phyloP scores from a whole-genome alignment of 352 stramenopile genomes.

The Phytopythium litorale region DNA sequence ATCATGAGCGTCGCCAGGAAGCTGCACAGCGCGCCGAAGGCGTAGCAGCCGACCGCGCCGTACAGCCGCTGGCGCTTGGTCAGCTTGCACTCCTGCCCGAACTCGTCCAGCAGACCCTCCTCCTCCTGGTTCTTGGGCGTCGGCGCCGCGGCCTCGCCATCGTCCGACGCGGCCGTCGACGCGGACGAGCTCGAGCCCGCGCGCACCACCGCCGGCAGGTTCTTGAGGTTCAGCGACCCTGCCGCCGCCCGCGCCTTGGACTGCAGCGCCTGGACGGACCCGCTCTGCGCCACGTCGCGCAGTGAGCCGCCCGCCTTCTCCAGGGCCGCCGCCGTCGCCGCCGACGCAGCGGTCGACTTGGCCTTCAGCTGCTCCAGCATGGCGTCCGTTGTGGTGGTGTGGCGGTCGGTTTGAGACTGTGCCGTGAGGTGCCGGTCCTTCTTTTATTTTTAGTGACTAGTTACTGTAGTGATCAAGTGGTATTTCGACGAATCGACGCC shows the following conservation, averaged over 20 bases:
- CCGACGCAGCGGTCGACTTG: slow-evolving; percentile 54
- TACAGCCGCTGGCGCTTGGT: slow-evolving; percentile 79
- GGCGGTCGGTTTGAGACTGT: no score
- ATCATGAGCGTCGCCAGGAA: slow-evolving; percentile 80
- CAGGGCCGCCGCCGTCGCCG: slow-evolving; percentile 30
- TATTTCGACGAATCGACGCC: no score
- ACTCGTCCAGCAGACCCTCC: slow-evolving; percentile 67
- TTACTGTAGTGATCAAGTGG: neutral
- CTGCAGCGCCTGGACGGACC: slow-evolving; percentile 44
- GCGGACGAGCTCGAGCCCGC: slow-evolving; percentile 22
- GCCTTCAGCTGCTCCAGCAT: slow-evolving; percentile 65
- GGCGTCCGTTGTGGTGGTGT: neutral
- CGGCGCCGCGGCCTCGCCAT: slow-evolving; percentile 28
- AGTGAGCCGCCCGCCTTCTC: slow-evolving; percentile 47
- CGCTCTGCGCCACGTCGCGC: slow-evolving; percentile 34
- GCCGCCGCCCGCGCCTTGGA: slow-evolving; percentile 44
- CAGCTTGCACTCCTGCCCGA: slow-evolving; percentile 69
- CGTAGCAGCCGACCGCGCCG: slow-evolving; percentile 66
- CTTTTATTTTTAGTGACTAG: neutral
- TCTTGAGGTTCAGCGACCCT: slow-evolving; percentile 50
- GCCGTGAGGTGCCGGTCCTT: neutral
- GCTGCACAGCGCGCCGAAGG: slow-evolving; percentile 63
- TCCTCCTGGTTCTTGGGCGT: slow-evolving; percentile 58
- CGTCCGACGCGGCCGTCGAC: slow-evolving; percentile 27
- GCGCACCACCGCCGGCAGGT: slow-evolving; percentile 27